Evolutionary conservation across 768 basidiomycete species (phyloP), one percentile per base, ranked within the genome.

Genomic region (Collybia sordida): DNA sequence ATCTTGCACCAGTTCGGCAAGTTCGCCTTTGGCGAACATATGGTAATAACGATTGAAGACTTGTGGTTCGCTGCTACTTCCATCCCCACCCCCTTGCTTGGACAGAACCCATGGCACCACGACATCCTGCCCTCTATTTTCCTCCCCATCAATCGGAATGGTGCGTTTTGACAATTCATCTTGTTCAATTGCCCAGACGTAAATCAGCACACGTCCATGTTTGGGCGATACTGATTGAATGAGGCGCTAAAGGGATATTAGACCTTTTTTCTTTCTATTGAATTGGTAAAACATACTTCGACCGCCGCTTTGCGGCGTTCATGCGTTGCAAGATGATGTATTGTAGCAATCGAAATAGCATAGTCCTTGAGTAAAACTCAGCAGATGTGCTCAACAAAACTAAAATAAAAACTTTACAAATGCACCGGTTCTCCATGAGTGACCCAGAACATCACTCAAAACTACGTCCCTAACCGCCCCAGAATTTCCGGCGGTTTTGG

Each of bases 111-210:
- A 97, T 4, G 94, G 93, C 8, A 97, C 90, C 44, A 93, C 85
- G 1, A 95, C 92, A 64, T 97, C 93, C 59, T 81, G 81, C 22
- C 86, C 90, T n/a, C 48, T 53, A 1, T 35, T 42, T 1, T 49
- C 25, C 12, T 61, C 59, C 22, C 70, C 59, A 6, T 65, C 61
- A 6, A 56, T 57, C 1, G 75, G 69, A 27, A 96, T 83, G 51
- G 65, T 71, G 27, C 94, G 80, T 63, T 90, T 94, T 1, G 93
- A 94, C 6, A 84, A 68, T 23, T 81, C 79, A 50, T 96, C 92
- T 71, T 99, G 97, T 59, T 98, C 93, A 52, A 89, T 80, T 1
- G 96, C 94, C 97, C 97, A 99, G 27, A 98, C 97, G 57, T 97
- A 97, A 54, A 98, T 86, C 47, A 99, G 71, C 35, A 93, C 70